Base-by-base conservation (phyloP, 2,329 filamentous ascomycete species). In the Massarina eburnea region DNA sequence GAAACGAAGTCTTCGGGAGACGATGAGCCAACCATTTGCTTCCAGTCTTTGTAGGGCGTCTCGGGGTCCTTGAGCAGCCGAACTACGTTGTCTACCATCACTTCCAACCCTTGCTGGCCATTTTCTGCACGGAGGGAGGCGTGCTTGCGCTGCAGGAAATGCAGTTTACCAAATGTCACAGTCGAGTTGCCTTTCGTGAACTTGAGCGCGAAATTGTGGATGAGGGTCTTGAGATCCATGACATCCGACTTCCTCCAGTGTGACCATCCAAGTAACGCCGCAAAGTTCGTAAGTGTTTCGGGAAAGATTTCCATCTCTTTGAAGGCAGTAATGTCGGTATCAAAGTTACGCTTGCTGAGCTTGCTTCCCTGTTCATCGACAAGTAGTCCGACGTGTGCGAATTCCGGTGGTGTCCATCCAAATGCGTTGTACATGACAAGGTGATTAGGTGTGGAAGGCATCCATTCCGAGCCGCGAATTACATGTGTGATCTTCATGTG, bases 401-500 rank as follows among this genome's bases (percentile, higher is more conserved):
- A 79, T 1, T 58, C 43, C 0, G 76, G 76, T 2, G 75, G 74
- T 14, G 62, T 55, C 76, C 76, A 79, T 2, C 71, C 73, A 40
- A 78, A 78, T 0, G 76, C 76, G 8, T 68, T 54, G 57, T 79
- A 79, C 54, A 79, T 68, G 27, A 79, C 79, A 46, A 86, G 74
- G 64, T 88, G 85, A 64, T 87, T 88, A 1, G 91, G 91, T 0
- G 94, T 97, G 0, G 91, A 96, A 26, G 92, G 83, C 73, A 99
- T 87, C 94, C 94, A 99, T 80, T 99, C 94, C 79, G 87, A 86
- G 42, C 92, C 94, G 33, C 94, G 85, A 47, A 99, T 88, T 12
- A 99, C 94, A 70, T 97, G 92, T 0, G 91, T 96, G 56, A 99
- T 95, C 48, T 89, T 76, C 94, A 99, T 99, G 49, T 87, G 77